A percentile compares a stretch with the other conserved stretches of the same genome.
Conservation (phyloP, 495 filamentous ascomycete species). For the Apodospora peruviana region DNA sequence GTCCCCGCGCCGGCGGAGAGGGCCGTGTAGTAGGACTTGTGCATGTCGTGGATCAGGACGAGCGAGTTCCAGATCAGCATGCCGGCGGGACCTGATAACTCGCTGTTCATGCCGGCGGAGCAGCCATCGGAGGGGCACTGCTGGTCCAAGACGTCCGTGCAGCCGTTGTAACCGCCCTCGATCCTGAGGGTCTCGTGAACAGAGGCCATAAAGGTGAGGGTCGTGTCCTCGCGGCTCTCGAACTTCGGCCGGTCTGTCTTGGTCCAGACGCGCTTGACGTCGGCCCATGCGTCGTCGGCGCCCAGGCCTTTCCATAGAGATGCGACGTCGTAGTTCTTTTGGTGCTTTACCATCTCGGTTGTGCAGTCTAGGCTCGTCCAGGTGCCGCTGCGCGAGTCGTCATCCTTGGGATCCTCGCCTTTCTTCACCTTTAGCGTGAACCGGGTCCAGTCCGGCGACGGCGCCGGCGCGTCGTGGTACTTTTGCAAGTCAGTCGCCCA, state of each 20-base stretch:
- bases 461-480: conserved; percentile 2
- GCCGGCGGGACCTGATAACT: conserved; percentile 18
- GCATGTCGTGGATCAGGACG: conserved; percentile 13
- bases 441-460: conserved; percentile 2
- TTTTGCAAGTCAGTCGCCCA: conserved; percentile 36
- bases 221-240: neutral
- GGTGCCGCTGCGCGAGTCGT: conserved; percentile 7
- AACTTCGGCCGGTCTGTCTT: conserved; percentile 14
- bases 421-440: neutral
- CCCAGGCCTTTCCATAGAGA: conserved; percentile 20
- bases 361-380: conserved; percentile 22
- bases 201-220: conserved; percentile 60
- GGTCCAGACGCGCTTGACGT: conserved; percentile 12
- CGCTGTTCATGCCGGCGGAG: neutral
- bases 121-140: neutral
- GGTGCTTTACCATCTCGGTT: neutral
- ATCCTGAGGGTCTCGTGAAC: conserved; percentile 49
- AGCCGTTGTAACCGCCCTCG: neutral
- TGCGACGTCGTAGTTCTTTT: neutral
- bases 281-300: conserved; percentile 17
- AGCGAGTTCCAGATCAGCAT: conserved; percentile 29
- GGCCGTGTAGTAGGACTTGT: conserved; percentile 4
- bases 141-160: neutral
- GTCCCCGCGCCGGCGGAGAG: neutral
- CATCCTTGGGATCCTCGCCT: conserved; percentile 3